Evolutionary conservation across 176 grass and related monocot genomes (phyloP), one percentile per base, ranked within the genome.

Genomic region (Carex kokanica): DNA sequence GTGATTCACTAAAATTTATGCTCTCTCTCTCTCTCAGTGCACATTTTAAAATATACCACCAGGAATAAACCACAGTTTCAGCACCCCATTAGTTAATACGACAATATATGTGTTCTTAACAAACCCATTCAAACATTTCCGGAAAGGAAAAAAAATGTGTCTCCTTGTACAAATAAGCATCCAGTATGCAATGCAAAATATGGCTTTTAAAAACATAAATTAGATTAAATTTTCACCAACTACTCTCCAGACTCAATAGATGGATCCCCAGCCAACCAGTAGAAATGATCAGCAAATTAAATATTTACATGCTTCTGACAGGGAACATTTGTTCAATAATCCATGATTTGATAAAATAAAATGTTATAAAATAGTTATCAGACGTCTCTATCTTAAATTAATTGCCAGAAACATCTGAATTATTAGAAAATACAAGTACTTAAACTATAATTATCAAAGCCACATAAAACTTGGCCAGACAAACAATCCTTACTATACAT

Each of bases 41-140:
- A 71, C 18, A 71, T 20, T 71, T 43, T 78, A 31, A 56, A 77
- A 54, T 0, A 31, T 32, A 55, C 25, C 36, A 55, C 47, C 13
- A 78, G 25, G 73, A 78, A 78, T 29, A 31, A 78, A 52, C 41
- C 40, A 45, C 69, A 73, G 13, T 52, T 49, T 74, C 52, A 61
- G 59, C 18, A 61, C 59, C 59, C 45, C 3, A 61, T 11, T 11
- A 61, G 20, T 1, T 74, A 52, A 51, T 53, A 53, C 4, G 13
- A 27, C 71, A 25, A 23, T 74, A 74, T 74, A 29, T 21, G 18
- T 77, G 47, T 47, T 75, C 20, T 27, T 12, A 52, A 75, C 72
- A 77, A 29, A 54, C 49, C 16, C 72, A 55, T 77, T 1, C 23
- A 16, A 53, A 54, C 69, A 61, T 61, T 61, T 61, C 59, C 20